Evolutionary conservation across 1,139 yeast genomes (phyloP).

Genomic region (Geotrichum fermentans): DNA sequence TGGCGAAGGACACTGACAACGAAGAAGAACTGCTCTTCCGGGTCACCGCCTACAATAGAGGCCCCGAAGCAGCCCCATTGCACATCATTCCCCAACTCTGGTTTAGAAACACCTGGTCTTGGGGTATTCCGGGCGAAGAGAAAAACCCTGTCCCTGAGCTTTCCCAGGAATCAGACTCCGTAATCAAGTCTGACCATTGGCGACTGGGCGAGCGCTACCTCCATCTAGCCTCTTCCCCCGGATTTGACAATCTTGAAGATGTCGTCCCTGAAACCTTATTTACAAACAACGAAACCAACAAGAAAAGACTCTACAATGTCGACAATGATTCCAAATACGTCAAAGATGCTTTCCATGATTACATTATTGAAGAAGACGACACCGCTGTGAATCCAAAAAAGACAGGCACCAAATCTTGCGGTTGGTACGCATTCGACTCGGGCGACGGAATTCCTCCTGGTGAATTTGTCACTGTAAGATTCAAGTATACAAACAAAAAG

Average conservation of each 20-base stretch:
- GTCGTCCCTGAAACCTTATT: constrained; percentile 72
- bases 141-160: constrained; percentile 50
- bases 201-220: constrained; percentile 69
- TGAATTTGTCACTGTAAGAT: constrained; percentile 82
- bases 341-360: constrained; percentile 91
- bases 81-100: constrained; percentile 83
- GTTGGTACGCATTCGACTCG: constrained; percentile 74
- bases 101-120: constrained; percentile 89
- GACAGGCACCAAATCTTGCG: constrained; percentile 71
- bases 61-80: constrained; percentile 78
- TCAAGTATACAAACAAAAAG: constrained; percentile 53
- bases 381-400: constrained; percentile 64
- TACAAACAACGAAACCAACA: constrained; percentile 87
- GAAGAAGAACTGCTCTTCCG: constrained; percentile 78
- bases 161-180: constrained; percentile 35
- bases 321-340: constrained; percentile 53
- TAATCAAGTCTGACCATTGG: constrained; percentile 61
- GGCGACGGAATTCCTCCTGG: constrained; percentile 80
- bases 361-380: constrained; percentile 56
- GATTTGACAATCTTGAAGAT: constrained; percentile 54
- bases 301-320: constrained; percentile 57
- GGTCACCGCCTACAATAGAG: constrained; percentile 84
- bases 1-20: constrained; percentile 82
- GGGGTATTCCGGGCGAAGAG: constrained; percentile 62
- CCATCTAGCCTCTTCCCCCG: constrained; percentile 84